Conservation (phyloP, 2,329 filamentous ascomycete genomes). For the Acrocalymma vagum region DNA sequence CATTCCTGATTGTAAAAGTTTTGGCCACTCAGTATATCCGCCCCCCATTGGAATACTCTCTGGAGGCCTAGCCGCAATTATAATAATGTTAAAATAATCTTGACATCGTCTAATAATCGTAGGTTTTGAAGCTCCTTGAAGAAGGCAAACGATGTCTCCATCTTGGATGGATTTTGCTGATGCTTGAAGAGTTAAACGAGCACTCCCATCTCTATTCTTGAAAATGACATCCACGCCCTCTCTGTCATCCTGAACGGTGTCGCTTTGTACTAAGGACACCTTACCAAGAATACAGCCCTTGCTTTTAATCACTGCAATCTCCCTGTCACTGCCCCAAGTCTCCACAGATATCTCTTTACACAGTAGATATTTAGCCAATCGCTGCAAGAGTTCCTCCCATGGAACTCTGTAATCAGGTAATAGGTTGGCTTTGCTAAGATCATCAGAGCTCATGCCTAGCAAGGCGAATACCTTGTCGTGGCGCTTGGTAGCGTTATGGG, state of each 20-base stretch:
- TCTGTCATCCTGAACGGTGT: constrained; percentile 5
- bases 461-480: constrained; percentile 26
- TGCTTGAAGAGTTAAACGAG: constrained; percentile 9
- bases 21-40: constrained; percentile 4
- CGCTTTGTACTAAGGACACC: constrained; percentile 4
- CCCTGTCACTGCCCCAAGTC: constrained; percentile 9
- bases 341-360: constrained; percentile 17
- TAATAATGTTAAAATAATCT: constrained; percentile 9
- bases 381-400: constrained; percentile 20
- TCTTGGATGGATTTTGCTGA: constrained; percentile 13
- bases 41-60: neutral
- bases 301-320: constrained; percentile 16
- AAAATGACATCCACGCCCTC: constrained; percentile 9
- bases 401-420: constrained; percentile 19
- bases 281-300: constrained; percentile 20
- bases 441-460: constrained; percentile 25
- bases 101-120: constrained; percentile 15
- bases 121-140: constrained; percentile 13
- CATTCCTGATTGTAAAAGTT: constrained; percentile 1
- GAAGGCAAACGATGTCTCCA: constrained; percentile 12
- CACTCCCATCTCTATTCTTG: neutral
- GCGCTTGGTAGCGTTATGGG: constrained; percentile 16
- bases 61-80: constrained; percentile 5
- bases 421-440: constrained; percentile 9
- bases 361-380: constrained; percentile 16